These are phyloP conservation scores for Copromyces sp. DNA, from an alignment of 495 filamentous ascomycete species.

Conservation along the genomic window DNA sequence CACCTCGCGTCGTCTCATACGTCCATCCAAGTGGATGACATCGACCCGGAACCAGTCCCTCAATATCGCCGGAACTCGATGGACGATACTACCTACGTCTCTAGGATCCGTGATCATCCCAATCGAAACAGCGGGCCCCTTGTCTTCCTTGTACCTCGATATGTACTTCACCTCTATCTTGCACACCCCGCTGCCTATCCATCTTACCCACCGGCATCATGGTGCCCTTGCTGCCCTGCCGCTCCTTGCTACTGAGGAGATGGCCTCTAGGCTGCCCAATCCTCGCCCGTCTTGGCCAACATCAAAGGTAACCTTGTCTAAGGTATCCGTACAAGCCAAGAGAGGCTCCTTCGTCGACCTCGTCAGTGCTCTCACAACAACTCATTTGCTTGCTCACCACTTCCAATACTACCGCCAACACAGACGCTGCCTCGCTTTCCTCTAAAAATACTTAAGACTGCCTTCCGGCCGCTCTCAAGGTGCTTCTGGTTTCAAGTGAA, in stretches of 20 bases:
- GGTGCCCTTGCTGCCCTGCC: not conserved
- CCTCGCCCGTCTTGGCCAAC: not conserved
- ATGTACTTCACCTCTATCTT: not conserved
- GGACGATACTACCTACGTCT: not conserved
- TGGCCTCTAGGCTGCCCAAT: not conserved
- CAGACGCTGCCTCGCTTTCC: not conserved
- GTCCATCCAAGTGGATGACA: not conserved
- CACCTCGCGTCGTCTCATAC: not conserved
- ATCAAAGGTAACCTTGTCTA: not conserved
- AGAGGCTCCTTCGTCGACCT: not conserved
- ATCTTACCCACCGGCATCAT: not conserved
- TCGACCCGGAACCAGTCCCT: not conserved
- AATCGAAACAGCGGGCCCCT: not conserved
- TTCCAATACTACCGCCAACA: not conserved
- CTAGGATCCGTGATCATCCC: not conserved
- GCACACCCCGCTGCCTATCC: not conserved
- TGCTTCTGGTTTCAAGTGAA: not conserved
- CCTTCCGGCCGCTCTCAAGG: not conserved
- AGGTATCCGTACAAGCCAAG: not conserved
- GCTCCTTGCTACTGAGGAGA: not conserved
- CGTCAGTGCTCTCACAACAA: not conserved
- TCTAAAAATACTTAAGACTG: not conserved
- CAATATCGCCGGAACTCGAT: not conserved
- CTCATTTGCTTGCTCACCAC: not conserved
- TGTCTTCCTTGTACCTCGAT: not conserved